phyloP scores from a whole-genome alignment of 306 rosid genomes.

The Gastrolobium villosum region DNA sequence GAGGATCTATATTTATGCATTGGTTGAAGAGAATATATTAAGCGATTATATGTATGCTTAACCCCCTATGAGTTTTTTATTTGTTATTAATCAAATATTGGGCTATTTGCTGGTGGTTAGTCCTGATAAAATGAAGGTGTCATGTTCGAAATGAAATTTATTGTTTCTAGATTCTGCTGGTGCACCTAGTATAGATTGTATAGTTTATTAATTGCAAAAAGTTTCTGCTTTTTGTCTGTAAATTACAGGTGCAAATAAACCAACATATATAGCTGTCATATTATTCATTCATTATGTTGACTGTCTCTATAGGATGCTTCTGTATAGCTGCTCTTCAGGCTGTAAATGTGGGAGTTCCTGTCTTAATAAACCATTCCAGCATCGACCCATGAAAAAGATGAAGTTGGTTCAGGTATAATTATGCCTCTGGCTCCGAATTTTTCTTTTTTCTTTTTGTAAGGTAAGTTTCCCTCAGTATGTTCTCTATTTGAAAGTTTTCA shows the following conservation, averaged over 20 bases:
- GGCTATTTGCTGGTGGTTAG: slow-evolving; percentile 1
- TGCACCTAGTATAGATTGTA: neutral
- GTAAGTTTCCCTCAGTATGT: slow-evolving; percentile 13
- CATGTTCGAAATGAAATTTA: slow-evolving; percentile 15
- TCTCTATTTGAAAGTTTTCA: neutral
- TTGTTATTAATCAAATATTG: neutral
- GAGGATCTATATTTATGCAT: neutral
- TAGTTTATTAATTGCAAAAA: neutral
- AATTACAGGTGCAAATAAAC: slow-evolving; percentile 28
- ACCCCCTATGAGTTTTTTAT: neutral
- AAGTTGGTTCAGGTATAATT: slow-evolving; percentile 80
- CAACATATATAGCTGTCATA: slow-evolving; percentile 34
- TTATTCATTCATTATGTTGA: slow-evolving; percentile 40
- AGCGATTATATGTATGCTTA: neutral
- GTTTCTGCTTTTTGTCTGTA: neutral
- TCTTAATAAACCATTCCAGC: slow-evolving; percentile 91
- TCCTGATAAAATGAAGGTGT: slow-evolving; percentile 22
- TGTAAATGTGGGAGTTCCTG: slow-evolving; percentile 90
- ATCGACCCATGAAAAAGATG: slow-evolving; percentile 83
- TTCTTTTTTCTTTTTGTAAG: neutral
- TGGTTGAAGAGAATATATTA: neutral
- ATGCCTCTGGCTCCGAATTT: neutral
- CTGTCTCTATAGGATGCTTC: slow-evolving; percentile 76
- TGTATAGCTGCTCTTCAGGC: slow-evolving; percentile 89
- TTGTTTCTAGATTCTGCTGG: slow-evolving; percentile 19